Conservation (phyloP, 306 rosid genomes). For the Oemleria cerasiformis region DNA sequence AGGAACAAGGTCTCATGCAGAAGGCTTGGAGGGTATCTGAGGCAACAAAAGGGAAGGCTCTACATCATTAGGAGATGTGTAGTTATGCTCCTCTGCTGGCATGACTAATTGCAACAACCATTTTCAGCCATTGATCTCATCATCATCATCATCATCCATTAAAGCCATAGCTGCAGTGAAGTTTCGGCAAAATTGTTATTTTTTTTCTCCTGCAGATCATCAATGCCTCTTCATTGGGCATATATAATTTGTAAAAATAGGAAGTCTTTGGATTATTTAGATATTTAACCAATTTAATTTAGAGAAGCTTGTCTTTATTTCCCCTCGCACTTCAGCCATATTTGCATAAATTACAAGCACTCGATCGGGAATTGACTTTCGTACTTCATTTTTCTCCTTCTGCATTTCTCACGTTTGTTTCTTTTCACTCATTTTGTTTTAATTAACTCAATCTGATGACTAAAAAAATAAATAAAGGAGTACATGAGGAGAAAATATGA, state of each 20-base stretch:
- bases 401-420: no score
- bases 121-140: background rate
- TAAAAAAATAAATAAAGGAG: no score
- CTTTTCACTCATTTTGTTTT: no score
- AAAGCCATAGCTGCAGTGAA: background rate
- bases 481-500: no score
- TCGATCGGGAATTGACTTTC: no score
- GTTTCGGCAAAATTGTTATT: background rate
- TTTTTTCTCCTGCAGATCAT: background rate
- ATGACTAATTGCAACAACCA: conserved; percentile 35
- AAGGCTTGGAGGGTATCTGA: conserved; percentile 68
- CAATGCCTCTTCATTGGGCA: no score
- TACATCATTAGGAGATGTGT: conserved; percentile 83
- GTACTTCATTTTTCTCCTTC: no score
- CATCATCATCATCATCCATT: background rate
- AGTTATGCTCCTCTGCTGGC: conserved; percentile 90
- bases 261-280: background rate
- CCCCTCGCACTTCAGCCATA: background rate
- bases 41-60: conserved; percentile 76
- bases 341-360: no score
- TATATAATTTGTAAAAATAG: background rate
- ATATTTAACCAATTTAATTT: background rate
- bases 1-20: conserved; percentile 56
- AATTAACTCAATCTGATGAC: no score
- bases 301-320: background rate